Evolutionary conservation across 108 stramenopile genomes (phyloP).

Genomic region (Fistulifera solaris): DNA sequence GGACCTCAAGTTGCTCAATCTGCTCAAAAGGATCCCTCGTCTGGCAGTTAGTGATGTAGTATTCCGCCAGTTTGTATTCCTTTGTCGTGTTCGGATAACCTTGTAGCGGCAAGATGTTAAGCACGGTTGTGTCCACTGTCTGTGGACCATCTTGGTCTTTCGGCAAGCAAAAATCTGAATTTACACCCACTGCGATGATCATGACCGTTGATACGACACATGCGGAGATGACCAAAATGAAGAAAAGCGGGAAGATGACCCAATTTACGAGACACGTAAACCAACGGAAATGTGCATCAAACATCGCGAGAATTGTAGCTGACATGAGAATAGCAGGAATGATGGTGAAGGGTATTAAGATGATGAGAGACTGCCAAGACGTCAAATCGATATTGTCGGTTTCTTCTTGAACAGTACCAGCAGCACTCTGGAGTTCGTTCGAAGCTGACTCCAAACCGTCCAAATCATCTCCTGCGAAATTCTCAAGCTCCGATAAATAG

Average conservation of each 20-base stretch:
- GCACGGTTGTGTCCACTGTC: not conserved
- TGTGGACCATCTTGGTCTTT: not conserved
- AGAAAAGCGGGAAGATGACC: conserved; percentile 11
- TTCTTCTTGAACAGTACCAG: conserved; percentile 4
- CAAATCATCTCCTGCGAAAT: conserved; percentile 10
- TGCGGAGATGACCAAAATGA: conserved; percentile 4
- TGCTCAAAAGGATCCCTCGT: too few species aligned
- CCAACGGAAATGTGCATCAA: not conserved
- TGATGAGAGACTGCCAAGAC: conserved; percentile 12
- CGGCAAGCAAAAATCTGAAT: conserved; percentile 18
- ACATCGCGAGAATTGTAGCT: conserved; percentile 2
- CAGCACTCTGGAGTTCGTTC: not conserved
- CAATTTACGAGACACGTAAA: conserved; percentile 6
- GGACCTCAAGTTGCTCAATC: too few species aligned
- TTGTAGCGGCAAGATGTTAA: not conserved
- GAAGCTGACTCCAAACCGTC: conserved; percentile 2
- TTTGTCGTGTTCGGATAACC: not conserved
- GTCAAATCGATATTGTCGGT: conserved; percentile 3
- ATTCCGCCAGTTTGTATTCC: conserved; percentile 5
- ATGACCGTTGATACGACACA: not conserved
- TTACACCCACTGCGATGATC: conserved; percentile 7
- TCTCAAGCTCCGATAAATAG: conserved; percentile 5
- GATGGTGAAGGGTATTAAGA: conserved; percentile 8
- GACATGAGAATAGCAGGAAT: conserved; percentile 10
- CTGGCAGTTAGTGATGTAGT: conserved; percentile 6